phyloP scores from a whole-genome alignment of 371 early-diverging fungal genomes.

The Mortierella sp. region DNA sequence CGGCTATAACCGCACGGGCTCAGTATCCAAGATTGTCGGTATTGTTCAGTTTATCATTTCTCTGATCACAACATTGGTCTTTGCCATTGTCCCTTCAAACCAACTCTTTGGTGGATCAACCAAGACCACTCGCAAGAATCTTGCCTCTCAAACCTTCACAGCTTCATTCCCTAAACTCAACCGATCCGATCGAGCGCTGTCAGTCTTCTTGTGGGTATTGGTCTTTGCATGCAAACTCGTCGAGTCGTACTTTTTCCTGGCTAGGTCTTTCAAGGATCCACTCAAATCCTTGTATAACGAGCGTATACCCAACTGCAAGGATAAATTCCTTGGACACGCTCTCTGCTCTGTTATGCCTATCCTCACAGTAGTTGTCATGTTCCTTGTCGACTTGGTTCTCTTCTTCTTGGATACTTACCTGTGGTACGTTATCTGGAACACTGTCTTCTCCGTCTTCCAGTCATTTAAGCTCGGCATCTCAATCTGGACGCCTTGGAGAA shows the following conservation, averaged over 20 bases:
- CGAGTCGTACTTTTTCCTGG: conserved; percentile 89
- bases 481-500: conserved; percentile 91
- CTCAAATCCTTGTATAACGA: conserved; percentile 76
- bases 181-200: conserved; percentile 80
- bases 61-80: conserved; percentile 71
- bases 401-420: conserved; percentile 93
- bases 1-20: conserved; percentile 60
- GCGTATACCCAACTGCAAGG: conserved; percentile 70
- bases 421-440: conserved; percentile 93
- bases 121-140: conserved; percentile 60
- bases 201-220: conserved; percentile 81
- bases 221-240: conserved; percentile 85
- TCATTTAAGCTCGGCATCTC: conserved; percentile 89
- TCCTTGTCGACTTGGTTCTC: conserved; percentile 81
- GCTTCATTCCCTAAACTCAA: conserved; percentile 84
- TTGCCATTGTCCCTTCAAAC: conserved; percentile 78
- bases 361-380: conserved; percentile 83
- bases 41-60: conserved; percentile 77
- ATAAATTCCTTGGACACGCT: conserved; percentile 62
- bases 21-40: conserved; percentile 69
- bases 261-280: conserved; percentile 86
- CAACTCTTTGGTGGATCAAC: conserved; percentile 69
- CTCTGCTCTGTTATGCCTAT: conserved; percentile 79
- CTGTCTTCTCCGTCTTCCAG: conserved; percentile 82
- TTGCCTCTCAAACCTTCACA: conserved; percentile 81